These are phyloP conservation scores for Colletotrichum eremochloae DNA, from an alignment of 2,329 filamentous ascomycete species.

Conservation along the genomic window DNA sequence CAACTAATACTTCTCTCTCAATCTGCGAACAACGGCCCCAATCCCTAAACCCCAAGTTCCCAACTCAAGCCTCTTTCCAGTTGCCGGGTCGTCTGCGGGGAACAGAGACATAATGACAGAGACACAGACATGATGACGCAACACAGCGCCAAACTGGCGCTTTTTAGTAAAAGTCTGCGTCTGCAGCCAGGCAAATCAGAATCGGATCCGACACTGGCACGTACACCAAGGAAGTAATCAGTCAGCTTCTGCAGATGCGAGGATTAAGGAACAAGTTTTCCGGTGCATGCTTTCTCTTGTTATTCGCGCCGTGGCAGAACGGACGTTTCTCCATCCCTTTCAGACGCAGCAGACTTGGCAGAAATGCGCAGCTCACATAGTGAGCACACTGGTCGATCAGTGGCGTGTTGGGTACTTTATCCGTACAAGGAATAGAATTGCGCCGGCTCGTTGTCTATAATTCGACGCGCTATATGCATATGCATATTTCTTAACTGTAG, in stretches of 20 bases:
- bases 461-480: not conserved
- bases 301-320: not conserved
- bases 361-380: not conserved
- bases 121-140: constrained; percentile 21
- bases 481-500: too few relatives aligned
- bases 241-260: constrained; percentile 1
- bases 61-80: constrained; percentile 3
- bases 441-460: not conserved
- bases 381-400: not conserved
- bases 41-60: too few relatives aligned
- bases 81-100: constrained; percentile 13
- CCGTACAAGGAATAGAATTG: not conserved
- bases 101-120: constrained; percentile 2
- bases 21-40: not conserved
- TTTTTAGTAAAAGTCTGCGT: constrained; percentile 12
- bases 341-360: not conserved
- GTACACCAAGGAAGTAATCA: not conserved
- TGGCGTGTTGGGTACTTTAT: not conserved
- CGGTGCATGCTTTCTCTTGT: not conserved
- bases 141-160: constrained; percentile 1
- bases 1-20: not conserved
- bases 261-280: not conserved
- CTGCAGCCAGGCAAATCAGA: constrained; percentile 14
- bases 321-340: not conserved
- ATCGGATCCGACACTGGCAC: not conserved